These are phyloP conservation scores for Mortierella sp. DNA, from an alignment of 371 early-diverging fungal genomes.

Conservation along the genomic window DNA sequence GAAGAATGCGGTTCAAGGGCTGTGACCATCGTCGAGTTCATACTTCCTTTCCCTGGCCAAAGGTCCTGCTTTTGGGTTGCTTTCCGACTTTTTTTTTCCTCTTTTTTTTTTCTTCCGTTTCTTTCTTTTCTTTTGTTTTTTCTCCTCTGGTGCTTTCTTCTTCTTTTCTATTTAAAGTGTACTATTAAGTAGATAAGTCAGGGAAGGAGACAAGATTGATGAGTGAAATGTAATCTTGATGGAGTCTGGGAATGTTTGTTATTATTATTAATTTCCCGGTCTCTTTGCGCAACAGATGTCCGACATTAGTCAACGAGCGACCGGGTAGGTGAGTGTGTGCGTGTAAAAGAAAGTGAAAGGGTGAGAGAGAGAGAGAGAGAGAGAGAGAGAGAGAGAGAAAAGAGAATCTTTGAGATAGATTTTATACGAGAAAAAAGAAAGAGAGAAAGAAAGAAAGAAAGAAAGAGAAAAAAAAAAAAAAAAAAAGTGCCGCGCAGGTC, in stretches of 20 bases:
- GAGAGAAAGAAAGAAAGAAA: background rate
- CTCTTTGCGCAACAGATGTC: slow-evolving; percentile 6
- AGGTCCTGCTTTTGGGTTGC: background rate
- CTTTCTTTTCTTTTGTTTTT: background rate
- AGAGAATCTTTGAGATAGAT: no score
- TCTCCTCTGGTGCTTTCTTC: background rate
- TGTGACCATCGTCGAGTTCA: no score
- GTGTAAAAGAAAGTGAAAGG: no score
- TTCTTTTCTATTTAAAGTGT: background rate
- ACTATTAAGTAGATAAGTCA: background rate
- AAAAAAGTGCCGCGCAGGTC: background rate
- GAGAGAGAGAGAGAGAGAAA: no score
- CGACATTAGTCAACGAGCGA: background rate
- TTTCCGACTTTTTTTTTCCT: background rate
- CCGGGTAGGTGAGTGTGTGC: no score
- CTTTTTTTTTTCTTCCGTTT: background rate
- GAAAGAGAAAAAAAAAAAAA: slow-evolving; percentile 4
- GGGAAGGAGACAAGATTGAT: no score
- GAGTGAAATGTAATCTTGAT: no score
- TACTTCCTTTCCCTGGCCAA: no score
- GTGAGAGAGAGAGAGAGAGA: no score
- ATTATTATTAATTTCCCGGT: slow-evolving; percentile 18
- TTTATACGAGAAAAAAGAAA: no score
- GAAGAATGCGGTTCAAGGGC: background rate
- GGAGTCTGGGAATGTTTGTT: background rate